phyloP scores from a whole-genome alignment of 2,329 filamentous ascomycete species.

The Ophiostoma novo-ulmi region DNA sequence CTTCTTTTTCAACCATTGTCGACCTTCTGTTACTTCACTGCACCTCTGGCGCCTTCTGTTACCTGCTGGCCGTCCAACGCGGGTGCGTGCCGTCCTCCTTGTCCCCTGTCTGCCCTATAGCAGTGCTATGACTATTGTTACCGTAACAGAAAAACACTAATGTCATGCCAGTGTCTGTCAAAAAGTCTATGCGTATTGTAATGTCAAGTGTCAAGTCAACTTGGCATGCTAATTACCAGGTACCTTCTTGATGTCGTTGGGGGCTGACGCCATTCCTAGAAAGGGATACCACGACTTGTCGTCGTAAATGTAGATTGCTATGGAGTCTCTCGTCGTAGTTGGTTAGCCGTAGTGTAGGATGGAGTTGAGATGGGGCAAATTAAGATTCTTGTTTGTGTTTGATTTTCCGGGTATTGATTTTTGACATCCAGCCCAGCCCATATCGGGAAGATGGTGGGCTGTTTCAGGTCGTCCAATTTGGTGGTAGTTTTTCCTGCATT shows the following conservation, averaged over 20 bases:
- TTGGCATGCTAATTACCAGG: constrained; percentile 7
- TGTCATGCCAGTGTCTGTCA: not conserved
- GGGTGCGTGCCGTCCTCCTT: not conserved
- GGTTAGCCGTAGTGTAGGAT: not conserved
- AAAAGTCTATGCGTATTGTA: no score
- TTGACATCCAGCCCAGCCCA: constrained; percentile 14
- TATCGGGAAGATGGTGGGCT: constrained; percentile 17
- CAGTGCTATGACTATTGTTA: not conserved
- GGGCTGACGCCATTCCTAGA: constrained; percentile 10
- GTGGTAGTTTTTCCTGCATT: not conserved
- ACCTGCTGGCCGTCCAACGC: constrained; percentile 3
- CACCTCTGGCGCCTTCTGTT: not conserved
- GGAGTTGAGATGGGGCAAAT: constrained; percentile 12
- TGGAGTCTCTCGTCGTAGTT: constrained; percentile 8
- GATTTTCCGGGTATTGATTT: constrained; percentile 18
- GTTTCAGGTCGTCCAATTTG: constrained; percentile 12
- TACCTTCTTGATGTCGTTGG: constrained; percentile 4
- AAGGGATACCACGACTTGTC: not conserved
- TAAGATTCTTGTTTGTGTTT: constrained; percentile 17
- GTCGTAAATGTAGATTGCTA: not conserved
- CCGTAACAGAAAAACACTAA: not conserved
- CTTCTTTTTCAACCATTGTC: not conserved
- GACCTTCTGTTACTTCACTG: not conserved
- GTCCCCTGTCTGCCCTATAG: not conserved
- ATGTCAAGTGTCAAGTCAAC: not conserved